Conservation (phyloP, 2,329 filamentous ascomycete genomes). For the Verticillium alfalfae region DNA sequence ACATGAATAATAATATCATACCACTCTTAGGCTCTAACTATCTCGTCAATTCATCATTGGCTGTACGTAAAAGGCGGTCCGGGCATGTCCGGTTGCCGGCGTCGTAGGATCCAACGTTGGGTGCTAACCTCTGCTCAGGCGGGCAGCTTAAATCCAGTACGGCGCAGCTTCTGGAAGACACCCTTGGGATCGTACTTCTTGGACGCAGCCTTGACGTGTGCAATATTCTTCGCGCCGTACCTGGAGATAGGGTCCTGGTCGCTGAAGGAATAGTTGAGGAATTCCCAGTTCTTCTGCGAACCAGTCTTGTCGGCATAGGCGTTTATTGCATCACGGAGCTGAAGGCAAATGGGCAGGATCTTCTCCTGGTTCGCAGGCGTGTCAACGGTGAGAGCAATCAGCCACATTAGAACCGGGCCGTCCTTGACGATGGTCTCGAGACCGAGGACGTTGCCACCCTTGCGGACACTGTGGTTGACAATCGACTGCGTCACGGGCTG, state of each 20-base stretch:
- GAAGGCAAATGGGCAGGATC: conserved; percentile 20
- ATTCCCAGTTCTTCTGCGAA: conserved; percentile 27
- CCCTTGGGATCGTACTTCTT: conserved; percentile 24
- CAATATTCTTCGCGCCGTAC: conserved; percentile 29
- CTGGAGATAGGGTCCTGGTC: conserved; percentile 29
- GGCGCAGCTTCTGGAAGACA: conserved; percentile 25
- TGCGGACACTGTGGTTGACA: conserved; percentile 13
- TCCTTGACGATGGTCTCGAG: conserved; percentile 25
- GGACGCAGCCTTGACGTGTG: conserved; percentile 19
- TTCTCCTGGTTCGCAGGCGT: conserved; percentile 26
- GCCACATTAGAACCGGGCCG: conserved; percentile 28
- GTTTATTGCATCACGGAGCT: conserved; percentile 17
- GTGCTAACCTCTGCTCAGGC: neutral
- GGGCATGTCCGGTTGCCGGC: no score
- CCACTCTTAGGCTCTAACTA: no score
- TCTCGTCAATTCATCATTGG: no score
- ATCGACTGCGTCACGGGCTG: conserved; percentile 24
- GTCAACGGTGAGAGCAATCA: conserved; percentile 28
- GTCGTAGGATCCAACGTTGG: no score
- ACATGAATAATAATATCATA: no score
- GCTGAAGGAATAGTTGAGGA: conserved; percentile 35
- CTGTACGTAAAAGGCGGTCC: no score
- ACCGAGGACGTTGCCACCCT: conserved; percentile 24
- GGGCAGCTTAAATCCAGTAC: conserved; percentile 21
- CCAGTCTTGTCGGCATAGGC: conserved; percentile 19